Conservation (phyloP, 331 rosid species). For the Rhamnella rubrinervis region DNA sequence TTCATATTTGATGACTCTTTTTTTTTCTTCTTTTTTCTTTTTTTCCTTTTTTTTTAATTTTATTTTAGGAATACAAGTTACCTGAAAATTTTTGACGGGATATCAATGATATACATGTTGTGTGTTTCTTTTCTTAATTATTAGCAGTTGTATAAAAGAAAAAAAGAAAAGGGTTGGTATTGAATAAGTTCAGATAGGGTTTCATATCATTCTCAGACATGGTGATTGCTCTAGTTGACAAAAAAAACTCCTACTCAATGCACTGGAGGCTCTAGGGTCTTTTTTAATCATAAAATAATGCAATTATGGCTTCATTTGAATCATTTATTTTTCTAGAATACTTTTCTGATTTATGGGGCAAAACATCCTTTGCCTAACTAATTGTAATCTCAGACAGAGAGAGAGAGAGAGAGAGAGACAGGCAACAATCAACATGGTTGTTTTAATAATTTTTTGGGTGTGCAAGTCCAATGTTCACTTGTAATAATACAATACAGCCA, state of each 20-base stretch:
- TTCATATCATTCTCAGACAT: slow-evolving; percentile 54
- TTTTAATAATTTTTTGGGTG: no score
- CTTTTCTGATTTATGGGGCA: not conserved
- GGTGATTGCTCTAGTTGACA: slow-evolving; percentile 67
- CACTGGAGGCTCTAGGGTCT: slow-evolving; percentile 21
- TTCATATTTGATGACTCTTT: not conserved
- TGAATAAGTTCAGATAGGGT: slow-evolving; percentile 36
- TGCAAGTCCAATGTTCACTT: no score
- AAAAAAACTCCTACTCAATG: slow-evolving; percentile 39
- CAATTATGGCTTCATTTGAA: slow-evolving; percentile 46
- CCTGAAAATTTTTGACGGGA: not conserved
- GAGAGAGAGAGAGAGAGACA: no score
- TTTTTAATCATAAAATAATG: slow-evolving; percentile 25
- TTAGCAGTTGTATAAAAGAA: not conserved
- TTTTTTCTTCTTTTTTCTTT: no score
- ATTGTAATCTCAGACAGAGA: not conserved
- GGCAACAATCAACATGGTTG: no score
- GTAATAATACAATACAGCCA: no score
- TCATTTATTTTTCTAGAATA: slow-evolving; percentile 28
- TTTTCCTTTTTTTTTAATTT: no score
- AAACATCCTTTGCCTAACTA: no score
- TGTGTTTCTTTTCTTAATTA: not conserved
- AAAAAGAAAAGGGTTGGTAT: no score
- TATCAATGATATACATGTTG: not conserved
- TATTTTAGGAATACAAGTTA: not conserved